phyloP scores from a whole-genome alignment of 768 basidiomycete genomes.

The Russula sp. region DNA sequence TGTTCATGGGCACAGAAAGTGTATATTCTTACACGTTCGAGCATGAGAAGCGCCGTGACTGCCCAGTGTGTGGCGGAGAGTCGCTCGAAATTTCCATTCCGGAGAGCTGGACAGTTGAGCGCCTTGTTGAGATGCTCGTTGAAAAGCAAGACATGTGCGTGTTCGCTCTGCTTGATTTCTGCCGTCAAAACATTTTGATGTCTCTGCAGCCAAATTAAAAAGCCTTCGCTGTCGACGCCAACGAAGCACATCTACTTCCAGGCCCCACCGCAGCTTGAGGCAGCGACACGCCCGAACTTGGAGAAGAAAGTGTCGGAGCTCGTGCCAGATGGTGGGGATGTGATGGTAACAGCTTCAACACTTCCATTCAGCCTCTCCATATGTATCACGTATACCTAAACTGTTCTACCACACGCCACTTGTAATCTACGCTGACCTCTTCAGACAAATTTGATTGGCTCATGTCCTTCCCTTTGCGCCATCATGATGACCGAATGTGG shows the following conservation, averaged over 20 bases:
- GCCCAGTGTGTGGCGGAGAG: conserved; percentile 96
- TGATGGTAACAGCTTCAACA: conserved; percentile 82
- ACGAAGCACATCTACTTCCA: conserved; percentile 83
- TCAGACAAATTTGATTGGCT: background rate
- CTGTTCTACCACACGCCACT: background rate
- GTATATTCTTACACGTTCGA: conserved; percentile 97
- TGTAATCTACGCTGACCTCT: background rate
- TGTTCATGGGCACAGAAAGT: conserved; percentile 95
- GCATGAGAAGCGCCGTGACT: conserved; percentile 86
- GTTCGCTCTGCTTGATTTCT: background rate
- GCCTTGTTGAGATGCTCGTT: conserved; percentile 77
- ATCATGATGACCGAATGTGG: no score
- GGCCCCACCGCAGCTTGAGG: conserved; percentile 86
- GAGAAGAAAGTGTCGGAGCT: conserved; percentile 81
- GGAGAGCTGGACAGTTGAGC: conserved; percentile 72
- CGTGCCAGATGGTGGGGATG: conserved; percentile 64
- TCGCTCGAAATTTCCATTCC: conserved; percentile 65
- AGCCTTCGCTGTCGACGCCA: conserved; percentile 79
- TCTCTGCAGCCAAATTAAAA: conserved; percentile 81
- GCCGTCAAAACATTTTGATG: background rate
- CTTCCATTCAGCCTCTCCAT: conserved; percentile 82
- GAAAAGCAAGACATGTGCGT: conserved; percentile 89
- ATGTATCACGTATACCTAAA: conserved; percentile 47
- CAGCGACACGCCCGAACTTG: conserved; percentile 85
- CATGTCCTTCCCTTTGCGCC: background rate